These are phyloP conservation scores for Eutrema salsugineum DNA, from an alignment of 441 rosid genomes.

Conservation along the genomic window DNA sequence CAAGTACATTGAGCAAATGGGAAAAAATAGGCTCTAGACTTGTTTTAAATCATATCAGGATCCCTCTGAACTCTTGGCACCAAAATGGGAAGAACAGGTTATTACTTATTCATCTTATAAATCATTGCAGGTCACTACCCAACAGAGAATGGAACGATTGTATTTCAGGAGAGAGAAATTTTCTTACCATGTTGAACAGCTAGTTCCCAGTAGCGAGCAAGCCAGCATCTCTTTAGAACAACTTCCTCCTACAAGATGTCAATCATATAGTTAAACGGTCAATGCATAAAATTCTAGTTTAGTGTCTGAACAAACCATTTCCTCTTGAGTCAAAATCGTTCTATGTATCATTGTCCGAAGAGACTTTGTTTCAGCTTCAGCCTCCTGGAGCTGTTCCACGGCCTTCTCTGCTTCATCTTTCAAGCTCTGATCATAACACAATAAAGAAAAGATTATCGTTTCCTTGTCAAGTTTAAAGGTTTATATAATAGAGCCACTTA, in stretches of 20 bases:
- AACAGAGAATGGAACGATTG: background rate
- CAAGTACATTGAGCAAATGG: background rate
- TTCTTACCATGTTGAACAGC: conserved; percentile 78
- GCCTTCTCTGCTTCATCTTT: conserved; percentile 68
- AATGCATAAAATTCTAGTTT: background rate
- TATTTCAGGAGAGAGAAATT: background rate
- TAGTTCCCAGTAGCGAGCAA: conserved; percentile 96
- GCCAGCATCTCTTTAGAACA: conserved; percentile 98
- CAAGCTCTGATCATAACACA: conserved; percentile 48
- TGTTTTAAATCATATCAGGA: background rate
- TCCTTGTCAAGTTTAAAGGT: conserved; percentile 8
- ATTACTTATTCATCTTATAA: background rate
- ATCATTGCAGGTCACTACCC: background rate
- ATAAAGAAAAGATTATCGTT: background rate
- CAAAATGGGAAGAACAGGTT: background rate
- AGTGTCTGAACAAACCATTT: conserved; percentile 60
- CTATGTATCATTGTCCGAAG: conserved; percentile 84
- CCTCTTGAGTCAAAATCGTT: conserved; percentile 91
- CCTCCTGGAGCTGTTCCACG: conserved; percentile 64
- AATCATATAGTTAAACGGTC: conserved; percentile 6
- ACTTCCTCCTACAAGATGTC: conserved; percentile 81
- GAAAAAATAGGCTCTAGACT: background rate
- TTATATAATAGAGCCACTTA: background rate
- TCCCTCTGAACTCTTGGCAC: background rate
- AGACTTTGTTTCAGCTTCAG: conserved; percentile 76